A percentile compares a stretch with the other conserved stretches of the same genome.
These are phyloP conservation scores for Jimgerdemannia lactiflua DNA, from an alignment of 192 early-diverging fungal genomes.

Conservation along the genomic window DNA sequence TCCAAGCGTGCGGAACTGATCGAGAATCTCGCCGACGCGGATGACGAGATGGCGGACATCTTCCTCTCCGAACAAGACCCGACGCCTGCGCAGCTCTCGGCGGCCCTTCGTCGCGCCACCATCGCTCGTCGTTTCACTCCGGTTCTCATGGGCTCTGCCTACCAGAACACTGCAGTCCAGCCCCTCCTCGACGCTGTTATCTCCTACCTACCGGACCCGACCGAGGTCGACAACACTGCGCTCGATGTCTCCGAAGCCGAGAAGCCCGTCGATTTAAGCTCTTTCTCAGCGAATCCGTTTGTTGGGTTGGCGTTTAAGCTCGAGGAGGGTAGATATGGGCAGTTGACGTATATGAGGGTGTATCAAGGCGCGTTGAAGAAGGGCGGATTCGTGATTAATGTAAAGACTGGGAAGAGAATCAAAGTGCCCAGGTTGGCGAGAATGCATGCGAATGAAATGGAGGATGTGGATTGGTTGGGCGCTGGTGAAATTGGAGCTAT, in stretches of 20 bases:
- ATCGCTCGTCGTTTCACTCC: constrained; percentile 79
- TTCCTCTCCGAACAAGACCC: constrained; percentile 76
- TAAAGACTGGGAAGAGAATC: constrained; percentile 87
- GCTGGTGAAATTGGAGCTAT: constrained; percentile 98
- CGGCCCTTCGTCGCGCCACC: constrained; percentile 77
- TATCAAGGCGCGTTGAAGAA: constrained; percentile 91
- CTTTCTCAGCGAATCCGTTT: constrained; percentile 69
- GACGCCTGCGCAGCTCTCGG: constrained; percentile 62
- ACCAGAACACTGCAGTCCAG: constrained; percentile 84
- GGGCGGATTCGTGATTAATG: constrained; percentile 86
- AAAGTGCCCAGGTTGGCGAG: constrained; percentile 96
- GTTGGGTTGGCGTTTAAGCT: constrained; percentile 88
- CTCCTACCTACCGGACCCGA: constrained; percentile 69
- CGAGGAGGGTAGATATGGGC: constrained; percentile 94
- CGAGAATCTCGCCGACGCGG: constrained; percentile 76
- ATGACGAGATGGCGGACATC: constrained; percentile 81
- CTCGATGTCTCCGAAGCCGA: constrained; percentile 70
- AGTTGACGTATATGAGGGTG: constrained; percentile 95
- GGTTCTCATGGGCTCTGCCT: constrained; percentile 82
- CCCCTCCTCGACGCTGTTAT: constrained; percentile 69
- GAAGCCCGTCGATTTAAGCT: constrained; percentile 50
- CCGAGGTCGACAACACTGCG: constrained; percentile 70
- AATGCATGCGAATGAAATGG: constrained; percentile 99
- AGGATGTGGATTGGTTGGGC: constrained; percentile 91
- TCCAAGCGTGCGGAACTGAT: constrained; percentile 75